phyloP scores from a whole-genome alignment of 495 filamentous ascomycete genomes.

The Penicillium turbatum region DNA sequence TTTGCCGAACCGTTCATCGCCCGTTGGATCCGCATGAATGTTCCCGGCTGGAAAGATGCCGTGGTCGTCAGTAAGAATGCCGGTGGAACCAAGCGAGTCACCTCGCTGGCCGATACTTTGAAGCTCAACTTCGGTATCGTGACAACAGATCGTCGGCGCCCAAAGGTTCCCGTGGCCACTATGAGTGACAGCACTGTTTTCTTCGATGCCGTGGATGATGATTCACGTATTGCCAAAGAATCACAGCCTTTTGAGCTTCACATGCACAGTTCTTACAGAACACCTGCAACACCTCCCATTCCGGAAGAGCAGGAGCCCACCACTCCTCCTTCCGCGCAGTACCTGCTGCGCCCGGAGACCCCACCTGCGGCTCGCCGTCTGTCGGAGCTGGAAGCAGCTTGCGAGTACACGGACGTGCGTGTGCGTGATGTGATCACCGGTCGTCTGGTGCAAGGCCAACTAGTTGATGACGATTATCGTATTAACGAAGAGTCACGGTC shows the following conservation, averaged over 20 bases:
- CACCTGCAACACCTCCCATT: conserved; percentile 15
- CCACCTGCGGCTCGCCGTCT: conserved; percentile 36
- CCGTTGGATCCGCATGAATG: conserved; percentile 88
- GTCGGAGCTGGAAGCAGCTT: conserved; percentile 45
- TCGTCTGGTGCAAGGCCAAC: conserved; percentile 88
- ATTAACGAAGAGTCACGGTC: conserved; percentile 65
- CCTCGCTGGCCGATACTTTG: conserved; percentile 90
- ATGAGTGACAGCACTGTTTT: conserved; percentile 64
- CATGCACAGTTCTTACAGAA: conserved; percentile 17
- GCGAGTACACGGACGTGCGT: conserved; percentile 80
- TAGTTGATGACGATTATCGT: conserved; percentile 92
- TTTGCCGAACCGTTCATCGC: conserved; percentile 95
- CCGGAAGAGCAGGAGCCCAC: conserved; percentile 17
- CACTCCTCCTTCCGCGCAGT: not conserved
- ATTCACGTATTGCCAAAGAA: conserved; percentile 23
- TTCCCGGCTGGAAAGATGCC: conserved; percentile 80
- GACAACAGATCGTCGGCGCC: conserved; percentile 81
- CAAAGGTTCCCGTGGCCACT: conserved; percentile 41
- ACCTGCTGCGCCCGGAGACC: conserved; percentile 32
- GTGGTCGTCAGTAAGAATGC: conserved; percentile 98
- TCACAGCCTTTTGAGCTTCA: conserved; percentile 33
- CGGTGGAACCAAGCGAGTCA: conserved; percentile 93
- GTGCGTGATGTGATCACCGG: conserved; percentile 89
- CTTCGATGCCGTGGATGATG: conserved; percentile 44
- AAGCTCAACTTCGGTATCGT: conserved; percentile 98